Evolutionary conservation across 495 filamentous ascomycete genomes (phyloP), one percentile per base, ranked within the genome.

Genomic region (Neurospora hispaniola): DNA sequence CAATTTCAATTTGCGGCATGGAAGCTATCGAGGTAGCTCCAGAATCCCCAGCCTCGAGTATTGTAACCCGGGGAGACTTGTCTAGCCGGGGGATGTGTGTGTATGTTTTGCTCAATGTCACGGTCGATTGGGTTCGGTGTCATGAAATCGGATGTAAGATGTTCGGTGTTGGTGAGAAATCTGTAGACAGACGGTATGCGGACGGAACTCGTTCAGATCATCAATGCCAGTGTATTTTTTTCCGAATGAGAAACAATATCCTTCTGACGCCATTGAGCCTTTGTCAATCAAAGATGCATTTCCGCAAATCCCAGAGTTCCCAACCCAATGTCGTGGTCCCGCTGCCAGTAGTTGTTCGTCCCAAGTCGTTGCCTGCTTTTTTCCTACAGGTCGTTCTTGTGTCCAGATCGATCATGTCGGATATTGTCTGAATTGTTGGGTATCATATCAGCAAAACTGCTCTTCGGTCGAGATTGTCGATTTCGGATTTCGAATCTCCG

Each of bases 1-100:
- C 84, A 40, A 31, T 42, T 7, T 88, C 78, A 73, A 86, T 88
- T 78, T 88, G 78, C 87, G 86, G 87, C 87, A 84, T 71, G 81
- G 78, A 75, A 75, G 78, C 86, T 86, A 88, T 85, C 82, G 76
- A 78, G 70, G 84, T 86, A 88, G 85, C 82, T 79, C 80, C 83
- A 83, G 81, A 83, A 82, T 83, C 82, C 85, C 85, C 82, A 81
- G 79, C 81, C 87, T 82, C 73, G 77, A 75, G 78, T 76, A 81
- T 83, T 80, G 76, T 66, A 66, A 82, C 81, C 81, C 78, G 80
- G 83, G 82, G 81, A 84, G 80, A 79, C 83, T 84, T 85, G 74
- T 77, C 84, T 75, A 83, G 84, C 84, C 84, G 82, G 80, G 78
- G 70, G 78, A 66, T 54, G 39, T 75, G 66, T 23, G 46, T 31